phyloP scores from a whole-genome alignment of 2,329 filamentous ascomycete species.

The Cucurbitaria berberidis region DNA sequence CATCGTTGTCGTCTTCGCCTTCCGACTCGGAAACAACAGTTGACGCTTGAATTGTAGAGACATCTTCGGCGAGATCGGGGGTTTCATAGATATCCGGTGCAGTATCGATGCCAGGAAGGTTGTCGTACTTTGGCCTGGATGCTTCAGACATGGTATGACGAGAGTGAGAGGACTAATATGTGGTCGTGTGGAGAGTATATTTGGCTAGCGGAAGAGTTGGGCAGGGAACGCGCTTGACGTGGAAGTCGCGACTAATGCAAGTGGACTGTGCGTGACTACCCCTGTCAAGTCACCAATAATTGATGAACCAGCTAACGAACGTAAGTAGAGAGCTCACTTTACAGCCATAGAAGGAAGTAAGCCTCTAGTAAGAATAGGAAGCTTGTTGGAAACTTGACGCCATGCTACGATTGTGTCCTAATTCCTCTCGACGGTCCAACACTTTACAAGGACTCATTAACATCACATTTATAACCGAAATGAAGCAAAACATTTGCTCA shows the following conservation, averaged over 20 bases:
- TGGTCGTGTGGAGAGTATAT: constrained; percentile 4
- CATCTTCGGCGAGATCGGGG: constrained; percentile 88
- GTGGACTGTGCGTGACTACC: constrained; percentile 7
- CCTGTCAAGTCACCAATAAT: too few relatives aligned
- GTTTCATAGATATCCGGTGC: constrained; percentile 97
- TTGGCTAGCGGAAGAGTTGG: constrained; percentile 12
- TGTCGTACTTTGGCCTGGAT: constrained; percentile 53
- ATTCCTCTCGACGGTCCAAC: neutral
- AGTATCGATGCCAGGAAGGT: constrained; percentile 67
- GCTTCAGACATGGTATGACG: constrained; percentile 37
- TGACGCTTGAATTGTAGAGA: constrained; percentile 72
- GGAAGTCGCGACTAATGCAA: constrained; percentile 23
- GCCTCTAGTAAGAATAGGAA: too few relatives aligned
- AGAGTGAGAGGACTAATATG: neutral
- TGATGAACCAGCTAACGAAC: too few relatives aligned
- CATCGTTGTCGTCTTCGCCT: constrained; percentile 60
- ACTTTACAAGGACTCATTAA: too few relatives aligned
- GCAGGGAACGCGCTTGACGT: constrained; percentile 24
- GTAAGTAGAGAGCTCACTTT: too few relatives aligned
- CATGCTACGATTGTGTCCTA: too few relatives aligned
- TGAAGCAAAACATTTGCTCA: too few relatives aligned
- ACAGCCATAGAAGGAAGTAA: too few relatives aligned
- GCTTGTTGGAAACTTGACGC: too few relatives aligned
- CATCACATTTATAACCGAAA: too few relatives aligned
- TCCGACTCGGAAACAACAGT: constrained; percentile 53